Conservation (phyloP, 129 eudicot genomes). For the Kitagawia praeruptora region DNA sequence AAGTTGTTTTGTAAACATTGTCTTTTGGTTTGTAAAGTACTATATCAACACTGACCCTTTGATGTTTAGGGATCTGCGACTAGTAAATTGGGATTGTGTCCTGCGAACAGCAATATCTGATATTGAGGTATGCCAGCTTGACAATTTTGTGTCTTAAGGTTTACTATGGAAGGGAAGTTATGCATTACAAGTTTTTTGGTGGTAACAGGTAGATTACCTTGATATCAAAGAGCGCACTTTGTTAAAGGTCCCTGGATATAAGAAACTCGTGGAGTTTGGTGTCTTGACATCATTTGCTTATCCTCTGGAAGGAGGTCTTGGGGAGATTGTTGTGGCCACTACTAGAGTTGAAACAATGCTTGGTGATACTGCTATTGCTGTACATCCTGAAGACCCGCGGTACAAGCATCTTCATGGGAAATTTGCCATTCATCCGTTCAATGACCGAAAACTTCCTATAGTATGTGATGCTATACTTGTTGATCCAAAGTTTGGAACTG, state of each 20-base stretch:
- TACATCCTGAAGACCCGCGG: slow-evolving; percentile 86
- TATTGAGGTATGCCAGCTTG: slow-evolving; percentile 59
- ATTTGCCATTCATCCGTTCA: slow-evolving; percentile 77
- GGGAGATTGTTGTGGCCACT: slow-evolving; percentile 90
- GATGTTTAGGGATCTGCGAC: slow-evolving; percentile 54
- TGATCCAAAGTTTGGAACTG: slow-evolving; percentile 88
- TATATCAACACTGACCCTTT: slow-evolving; percentile 3
- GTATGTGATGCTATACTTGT: slow-evolving; percentile 81
- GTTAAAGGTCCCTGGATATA: slow-evolving; percentile 76
- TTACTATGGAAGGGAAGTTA: background rate
- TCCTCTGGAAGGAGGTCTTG: slow-evolving; percentile 72
- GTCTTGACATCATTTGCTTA: slow-evolving; percentile 91
- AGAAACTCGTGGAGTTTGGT: slow-evolving; percentile 69
- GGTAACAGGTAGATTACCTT: slow-evolving; percentile 67
- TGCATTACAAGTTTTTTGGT: slow-evolving; percentile 6
- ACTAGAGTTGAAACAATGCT: slow-evolving; percentile 96
- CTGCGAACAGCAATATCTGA: slow-evolving; percentile 94
- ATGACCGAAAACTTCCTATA: slow-evolving; percentile 76
- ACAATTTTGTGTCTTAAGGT: slow-evolving; percentile 1
- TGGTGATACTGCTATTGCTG: slow-evolving; percentile 93
- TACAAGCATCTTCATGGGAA: slow-evolving; percentile 85
- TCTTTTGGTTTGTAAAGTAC: background rate
- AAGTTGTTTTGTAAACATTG: background rate
- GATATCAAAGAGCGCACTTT: slow-evolving; percentile 78
- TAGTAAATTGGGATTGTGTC: slow-evolving; percentile 98